A percentile compares a stretch with the other conserved stretches of the same genome.
Evolutionary conservation across 495 filamentous ascomycete genomes (phyloP).

Genomic region (Daldinia concentrica): DNA sequence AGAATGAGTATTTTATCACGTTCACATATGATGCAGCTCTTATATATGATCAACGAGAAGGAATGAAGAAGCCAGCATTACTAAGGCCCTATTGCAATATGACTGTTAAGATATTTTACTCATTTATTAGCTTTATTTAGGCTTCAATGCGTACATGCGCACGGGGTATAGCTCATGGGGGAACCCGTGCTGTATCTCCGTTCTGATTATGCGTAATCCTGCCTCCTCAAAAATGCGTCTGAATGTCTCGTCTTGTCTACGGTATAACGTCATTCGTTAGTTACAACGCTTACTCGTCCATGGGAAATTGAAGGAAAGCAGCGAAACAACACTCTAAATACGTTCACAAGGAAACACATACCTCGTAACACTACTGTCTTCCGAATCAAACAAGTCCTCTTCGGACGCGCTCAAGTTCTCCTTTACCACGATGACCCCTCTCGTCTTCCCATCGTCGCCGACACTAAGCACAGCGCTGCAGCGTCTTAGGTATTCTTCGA

Average conservation of each 20-base stretch:
- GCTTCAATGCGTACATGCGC: constrained; percentile 72
- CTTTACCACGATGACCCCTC: constrained; percentile 78
- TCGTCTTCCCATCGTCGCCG: constrained; percentile 43
- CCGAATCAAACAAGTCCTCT: constrained; percentile 76
- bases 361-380: constrained; percentile 82
- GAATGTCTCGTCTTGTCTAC: constrained; percentile 75
- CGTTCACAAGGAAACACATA: constrained; percentile 24
- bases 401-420: constrained; percentile 79
- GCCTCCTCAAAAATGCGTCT: constrained; percentile 73
- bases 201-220: constrained; percentile 70
- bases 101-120: constrained; percentile 1
- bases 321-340: neutral
- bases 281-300: neutral
- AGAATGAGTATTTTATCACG: neutral
- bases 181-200: constrained; percentile 81
- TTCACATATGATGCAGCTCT: neutral
- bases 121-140: constrained; percentile 31
- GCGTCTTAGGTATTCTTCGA: constrained; percentile 71
- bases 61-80: neutral
- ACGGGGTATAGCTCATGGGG: constrained; percentile 73
- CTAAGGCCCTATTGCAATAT: neutral
- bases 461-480: constrained; percentile 65
- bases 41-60: neutral
- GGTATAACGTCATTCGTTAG: constrained; percentile 11
- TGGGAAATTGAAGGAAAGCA: neutral